phyloP scores from a whole-genome alignment of 768 basidiomycete species.

The Boletus speciosus region DNA sequence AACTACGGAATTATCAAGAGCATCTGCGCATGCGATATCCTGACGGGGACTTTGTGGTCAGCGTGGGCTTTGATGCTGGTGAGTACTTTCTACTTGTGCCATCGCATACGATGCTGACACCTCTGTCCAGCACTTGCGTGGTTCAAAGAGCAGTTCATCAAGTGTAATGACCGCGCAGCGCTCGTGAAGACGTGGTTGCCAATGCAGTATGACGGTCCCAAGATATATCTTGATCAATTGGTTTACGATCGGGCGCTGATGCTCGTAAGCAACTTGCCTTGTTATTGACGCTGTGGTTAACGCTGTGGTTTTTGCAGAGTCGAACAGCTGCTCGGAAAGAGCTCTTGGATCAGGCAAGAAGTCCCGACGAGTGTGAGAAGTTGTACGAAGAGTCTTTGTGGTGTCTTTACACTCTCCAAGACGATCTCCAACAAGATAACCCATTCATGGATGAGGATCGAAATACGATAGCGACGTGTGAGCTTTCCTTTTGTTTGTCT shows the following conservation, averaged over 20 bases:
- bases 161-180: constrained; percentile 89
- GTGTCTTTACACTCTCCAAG: constrained; percentile 90
- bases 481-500: constrained; percentile 22
- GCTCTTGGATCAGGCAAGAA: constrained; percentile 70
- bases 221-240: constrained; percentile 83
- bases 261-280: constrained; percentile 51
- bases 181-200: constrained; percentile 87
- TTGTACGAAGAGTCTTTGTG: constrained; percentile 93
- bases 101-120: constrained; percentile 6
- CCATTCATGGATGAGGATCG: constrained; percentile 84
- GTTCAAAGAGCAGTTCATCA: constrained; percentile 93
- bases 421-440: constrained; percentile 81
- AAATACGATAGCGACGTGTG: constrained; percentile 73
- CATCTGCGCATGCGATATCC: constrained; percentile 79
- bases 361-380: constrained; percentile 84
- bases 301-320: constrained; percentile 50
- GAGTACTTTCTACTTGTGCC: constrained; percentile 2
- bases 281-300: not conserved
- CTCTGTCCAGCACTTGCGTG: constrained; percentile 62
- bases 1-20: constrained; percentile 73
- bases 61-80: constrained; percentile 82
- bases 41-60: constrained; percentile 70
- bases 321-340: constrained; percentile 91
- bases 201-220: constrained; percentile 75
- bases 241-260: constrained; percentile 90